Base-by-base conservation (phyloP, 2,329 filamentous ascomycete genomes). In the Beauveria caledonica region DNA sequence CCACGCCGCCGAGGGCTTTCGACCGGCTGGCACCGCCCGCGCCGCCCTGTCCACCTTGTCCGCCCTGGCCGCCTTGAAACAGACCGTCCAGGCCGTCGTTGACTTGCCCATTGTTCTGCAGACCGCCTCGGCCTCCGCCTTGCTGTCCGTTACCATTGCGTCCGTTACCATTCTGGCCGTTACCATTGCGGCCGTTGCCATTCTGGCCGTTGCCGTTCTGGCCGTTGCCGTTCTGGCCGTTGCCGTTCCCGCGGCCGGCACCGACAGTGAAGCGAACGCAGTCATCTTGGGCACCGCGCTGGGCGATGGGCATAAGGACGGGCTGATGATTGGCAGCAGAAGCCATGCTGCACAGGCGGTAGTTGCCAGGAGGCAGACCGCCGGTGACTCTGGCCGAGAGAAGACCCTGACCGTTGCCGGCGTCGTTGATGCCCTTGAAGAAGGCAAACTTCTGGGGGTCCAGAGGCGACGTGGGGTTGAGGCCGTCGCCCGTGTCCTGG, bases 341-440 rank as follows among this genome's bases (percentile, higher is more conserved):
- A 29, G 79, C 77, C 81, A 88, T 85, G 67, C 80, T 83, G 77
- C 85, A 88, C 63, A 86, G 73, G 66, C 85, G 83, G 74, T 87
- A 88, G 74, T 82, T 84, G 40, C 85, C 84, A 3, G 77, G 75
- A 3, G 83, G 82, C 3, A 87, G 80, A 67, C 84, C 85, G 60
- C 79, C 81, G 1, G 74, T 72, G 25, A 87, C 84, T 2, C 69
- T 72, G 44, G 84, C 80, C 13, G 74, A 71, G 11, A 87, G 74
- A 5, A 77, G 73, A 55, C 84, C 84, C 2, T 81, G 66, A 36
- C 78, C 79, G 66, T 87, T 78, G 39, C 83, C 83, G 17, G 73
- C 77, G 62, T 85, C 83, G 71, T 86, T 85, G 74, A 86, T 84
- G 63, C 84, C 84, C 77, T 86, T 86, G 80, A 87, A 86, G 71